Conservation (phyloP, 306 rosid genomes). For the Sphenostylis stenocarpa region DNA sequence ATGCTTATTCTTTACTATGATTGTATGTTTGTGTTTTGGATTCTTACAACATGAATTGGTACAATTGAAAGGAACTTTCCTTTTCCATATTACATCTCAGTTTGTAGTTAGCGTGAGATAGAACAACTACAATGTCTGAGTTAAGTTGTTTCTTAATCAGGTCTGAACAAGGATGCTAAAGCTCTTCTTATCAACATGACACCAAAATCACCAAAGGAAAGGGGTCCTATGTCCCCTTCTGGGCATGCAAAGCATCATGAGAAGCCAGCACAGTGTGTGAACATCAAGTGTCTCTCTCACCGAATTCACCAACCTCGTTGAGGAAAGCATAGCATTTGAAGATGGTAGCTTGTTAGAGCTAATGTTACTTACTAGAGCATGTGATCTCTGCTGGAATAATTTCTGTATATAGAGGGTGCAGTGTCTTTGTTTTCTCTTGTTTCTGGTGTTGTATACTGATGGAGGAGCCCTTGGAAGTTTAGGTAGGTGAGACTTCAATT, state of each 20-base stretch:
- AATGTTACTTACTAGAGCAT: background rate
- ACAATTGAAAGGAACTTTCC: background rate
- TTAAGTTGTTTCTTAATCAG: slow-evolving; percentile 28
- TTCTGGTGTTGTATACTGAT: slow-evolving; percentile 18
- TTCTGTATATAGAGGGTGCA: slow-evolving; percentile 30
- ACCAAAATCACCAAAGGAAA: slow-evolving; percentile 43
- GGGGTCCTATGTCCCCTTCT: slow-evolving; percentile 32
- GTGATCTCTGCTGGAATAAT: background rate
- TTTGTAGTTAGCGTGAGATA: background rate
- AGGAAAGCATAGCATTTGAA: slow-evolving; percentile 1
- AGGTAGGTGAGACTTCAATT: slow-evolving; percentile 20
- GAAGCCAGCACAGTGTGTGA: slow-evolving; percentile 50
- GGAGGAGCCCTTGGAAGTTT: background rate
- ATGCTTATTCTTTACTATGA: background rate
- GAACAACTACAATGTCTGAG: background rate
- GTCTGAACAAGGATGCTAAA: slow-evolving; percentile 33
- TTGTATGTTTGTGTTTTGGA: background rate
- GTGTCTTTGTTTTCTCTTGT: slow-evolving; percentile 11
- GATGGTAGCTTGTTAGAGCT: slow-evolving; percentile 13
- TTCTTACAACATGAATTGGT: background rate
- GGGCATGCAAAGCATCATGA: slow-evolving; percentile 40
- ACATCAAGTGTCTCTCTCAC: slow-evolving; percentile 40
- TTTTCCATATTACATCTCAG: background rate
- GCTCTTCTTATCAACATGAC: slow-evolving; percentile 40
- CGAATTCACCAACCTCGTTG: slow-evolving; percentile 63